These are phyloP conservation scores for Cladosporium sp. DNA, from an alignment of 2,329 filamentous ascomycete genomes.

Conservation along the genomic window DNA sequence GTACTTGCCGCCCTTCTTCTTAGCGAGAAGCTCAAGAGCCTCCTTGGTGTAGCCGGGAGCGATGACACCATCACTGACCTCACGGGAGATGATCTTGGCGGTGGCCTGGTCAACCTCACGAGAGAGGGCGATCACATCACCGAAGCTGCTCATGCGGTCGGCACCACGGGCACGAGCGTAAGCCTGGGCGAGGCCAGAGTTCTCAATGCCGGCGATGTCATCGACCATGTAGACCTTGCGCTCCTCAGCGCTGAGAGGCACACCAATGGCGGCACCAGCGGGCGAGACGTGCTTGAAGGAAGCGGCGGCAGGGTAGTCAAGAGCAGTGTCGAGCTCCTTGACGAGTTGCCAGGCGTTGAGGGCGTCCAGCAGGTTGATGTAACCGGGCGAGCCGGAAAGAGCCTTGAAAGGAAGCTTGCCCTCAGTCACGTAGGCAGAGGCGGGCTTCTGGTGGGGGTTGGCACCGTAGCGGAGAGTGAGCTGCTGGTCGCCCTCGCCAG, in stretches of 20 bases:
- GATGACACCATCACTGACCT: slow-evolving; percentile 96
- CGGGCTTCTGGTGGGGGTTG: slow-evolving; percentile 98
- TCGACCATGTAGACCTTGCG: slow-evolving; percentile 98
- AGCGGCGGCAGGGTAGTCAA: slow-evolving; percentile 85
- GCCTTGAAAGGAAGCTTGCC: slow-evolving; percentile 91
- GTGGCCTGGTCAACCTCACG: slow-evolving; percentile 89
- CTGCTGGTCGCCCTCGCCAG: slow-evolving; percentile 79
- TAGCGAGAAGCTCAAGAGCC: slow-evolving; percentile 86
- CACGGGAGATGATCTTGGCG: slow-evolving; percentile 95
- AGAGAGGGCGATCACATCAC: slow-evolving; percentile 91
- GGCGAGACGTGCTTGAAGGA: slow-evolving; percentile 99
- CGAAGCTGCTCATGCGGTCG: slow-evolving; percentile 98
- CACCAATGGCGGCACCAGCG: slow-evolving; percentile 90
- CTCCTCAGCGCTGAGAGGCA: slow-evolving; percentile 82
- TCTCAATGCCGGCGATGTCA: slow-evolving; percentile 86
- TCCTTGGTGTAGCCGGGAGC: slow-evolving; percentile 83
- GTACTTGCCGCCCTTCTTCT: slow-evolving; percentile 99
- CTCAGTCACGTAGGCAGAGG: slow-evolving; percentile 75
- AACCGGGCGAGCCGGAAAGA: slow-evolving; percentile 83
- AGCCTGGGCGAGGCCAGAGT: slow-evolving; percentile 83
- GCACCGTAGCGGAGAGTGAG: slow-evolving; percentile 87
- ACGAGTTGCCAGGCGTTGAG: slow-evolving; percentile 97
- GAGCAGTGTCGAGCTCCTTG: slow-evolving; percentile 88
- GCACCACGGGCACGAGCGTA: slow-evolving; percentile 94
- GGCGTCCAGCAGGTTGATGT: slow-evolving; percentile 95